Conservation (phyloP, 2,329 filamentous ascomycete genomes). For the Verruconis gallopava region DNA sequence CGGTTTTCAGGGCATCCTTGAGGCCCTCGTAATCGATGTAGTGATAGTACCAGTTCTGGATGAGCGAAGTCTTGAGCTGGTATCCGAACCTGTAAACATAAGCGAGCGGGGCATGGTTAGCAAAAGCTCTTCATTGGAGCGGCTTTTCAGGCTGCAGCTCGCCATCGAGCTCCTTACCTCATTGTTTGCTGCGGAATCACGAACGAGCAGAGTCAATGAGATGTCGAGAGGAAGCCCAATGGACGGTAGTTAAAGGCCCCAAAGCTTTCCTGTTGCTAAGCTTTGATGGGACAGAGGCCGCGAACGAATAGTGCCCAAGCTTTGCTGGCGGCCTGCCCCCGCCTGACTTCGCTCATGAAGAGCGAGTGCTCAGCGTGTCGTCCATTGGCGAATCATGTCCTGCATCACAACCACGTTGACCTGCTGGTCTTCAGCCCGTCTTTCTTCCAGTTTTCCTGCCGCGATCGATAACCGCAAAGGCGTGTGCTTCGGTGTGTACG, state of each 20-base stretch:
- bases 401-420: not conserved
- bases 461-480: too few species aligned
- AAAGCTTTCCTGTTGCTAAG: too few species aligned
- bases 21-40: slow-evolving; percentile 97
- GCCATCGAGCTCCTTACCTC: not conserved
- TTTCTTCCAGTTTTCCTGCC: too few species aligned
- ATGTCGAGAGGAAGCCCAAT: too few species aligned
- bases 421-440: too few species aligned
- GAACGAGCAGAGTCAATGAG: too few species aligned
- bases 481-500: too few species aligned
- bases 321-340: not conserved
- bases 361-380: too few species aligned
- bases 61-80: slow-evolving; percentile 87
- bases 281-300: not conserved
- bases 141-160: not conserved
- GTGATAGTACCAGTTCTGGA: slow-evolving; percentile 95
- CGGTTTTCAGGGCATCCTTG: slow-evolving; percentile 71
- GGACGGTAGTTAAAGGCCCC: too few species aligned
- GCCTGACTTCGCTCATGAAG: not conserved
- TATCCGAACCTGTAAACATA: slow-evolving; percentile 69
- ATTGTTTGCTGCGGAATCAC: too few species aligned
- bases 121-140: not conserved
- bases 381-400: not conserved
- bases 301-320: not conserved
- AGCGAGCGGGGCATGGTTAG: not conserved